Evolutionary conservation across 2,329 filamentous ascomycete species (phyloP).

Genomic region (Alternaria longipes): DNA sequence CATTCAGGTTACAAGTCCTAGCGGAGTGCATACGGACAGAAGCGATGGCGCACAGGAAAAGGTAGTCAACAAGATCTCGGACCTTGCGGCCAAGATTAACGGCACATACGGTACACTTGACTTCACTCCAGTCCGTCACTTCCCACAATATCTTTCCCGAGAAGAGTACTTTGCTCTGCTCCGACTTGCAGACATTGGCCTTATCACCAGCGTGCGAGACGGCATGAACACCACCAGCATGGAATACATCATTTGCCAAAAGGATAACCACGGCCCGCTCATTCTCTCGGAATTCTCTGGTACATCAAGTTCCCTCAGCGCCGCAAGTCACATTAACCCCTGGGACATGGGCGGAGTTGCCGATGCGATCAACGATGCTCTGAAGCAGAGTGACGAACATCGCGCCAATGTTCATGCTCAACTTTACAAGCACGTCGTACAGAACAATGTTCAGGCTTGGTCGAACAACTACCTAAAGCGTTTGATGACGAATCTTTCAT

Average conservation of each 20-base stretch:
- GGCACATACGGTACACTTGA: slow-evolving; percentile 87
- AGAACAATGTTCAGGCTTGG: slow-evolving; percentile 87
- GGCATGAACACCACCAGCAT: slow-evolving; percentile 98
- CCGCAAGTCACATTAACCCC: slow-evolving; percentile 95
- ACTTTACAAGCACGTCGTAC: slow-evolving; percentile 84
- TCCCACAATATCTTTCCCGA: slow-evolving; percentile 87
- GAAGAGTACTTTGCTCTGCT: slow-evolving; percentile 96
- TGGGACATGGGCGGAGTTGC: slow-evolving; percentile 91
- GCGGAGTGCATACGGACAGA: slow-evolving; percentile 76
- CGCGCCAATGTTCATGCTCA: slow-evolving; percentile 74
- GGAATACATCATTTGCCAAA: slow-evolving; percentile 93
- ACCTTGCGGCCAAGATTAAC: slow-evolving; percentile 91
- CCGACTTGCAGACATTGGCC: slow-evolving; percentile 85
- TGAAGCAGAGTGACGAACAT: slow-evolving; percentile 75
- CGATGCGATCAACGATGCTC: slow-evolving; percentile 79
- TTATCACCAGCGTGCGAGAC: slow-evolving; percentile 95
- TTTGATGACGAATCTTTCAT: slow-evolving; percentile 80
- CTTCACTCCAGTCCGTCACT: slow-evolving; percentile 92
- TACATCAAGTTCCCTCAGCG: slow-evolving; percentile 83
- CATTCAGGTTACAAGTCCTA: slow-evolving; percentile 93
- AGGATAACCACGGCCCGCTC: slow-evolving; percentile 83
- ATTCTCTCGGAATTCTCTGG: slow-evolving; percentile 98
- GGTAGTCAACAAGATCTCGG: slow-evolving; percentile 87
- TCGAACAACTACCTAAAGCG: slow-evolving; percentile 80
- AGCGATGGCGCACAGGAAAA: slow-evolving; percentile 78